phyloP scores from a whole-genome alignment of 2,329 filamentous ascomycete genomes.

The Neofusicoccum kwambonambiense region DNA sequence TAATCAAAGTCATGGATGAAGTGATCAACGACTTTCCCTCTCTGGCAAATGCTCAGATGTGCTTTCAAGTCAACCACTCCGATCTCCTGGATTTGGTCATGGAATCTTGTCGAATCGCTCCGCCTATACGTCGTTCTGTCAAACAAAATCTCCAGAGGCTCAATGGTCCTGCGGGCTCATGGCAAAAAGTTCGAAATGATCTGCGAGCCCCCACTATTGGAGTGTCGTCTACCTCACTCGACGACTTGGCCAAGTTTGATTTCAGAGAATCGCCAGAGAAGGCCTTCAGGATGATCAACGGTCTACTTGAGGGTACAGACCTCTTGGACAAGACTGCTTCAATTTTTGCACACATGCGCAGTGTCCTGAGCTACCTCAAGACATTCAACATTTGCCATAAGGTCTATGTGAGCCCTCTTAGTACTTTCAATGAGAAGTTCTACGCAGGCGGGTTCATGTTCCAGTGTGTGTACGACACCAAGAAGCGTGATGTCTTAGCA shows the following conservation, averaged over 20 bases:
- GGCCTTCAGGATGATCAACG: conserved; percentile 63
- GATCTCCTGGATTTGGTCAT: conserved; percentile 85
- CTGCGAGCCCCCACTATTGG: conserved; percentile 78
- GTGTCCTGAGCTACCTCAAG: conserved; percentile 74
- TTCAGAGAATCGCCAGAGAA: conserved; percentile 77
- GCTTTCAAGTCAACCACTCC: conserved; percentile 87
- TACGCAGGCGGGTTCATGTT: conserved; percentile 80
- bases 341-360: conserved; percentile 73
- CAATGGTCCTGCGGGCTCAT: conserved; percentile 76
- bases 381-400: conserved; percentile 73
- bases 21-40: conserved; percentile 78
- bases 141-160: conserved; percentile 85
- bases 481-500: conserved; percentile 79
- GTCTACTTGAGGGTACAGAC: conserved; percentile 55
- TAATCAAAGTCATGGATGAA: conserved; percentile 92
- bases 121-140: conserved; percentile 64
- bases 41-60: conserved; percentile 70
- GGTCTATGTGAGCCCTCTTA: conserved; percentile 80
- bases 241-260: conserved; percentile 87
- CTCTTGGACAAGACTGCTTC: conserved; percentile 52
- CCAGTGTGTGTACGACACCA: conserved; percentile 84
- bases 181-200: conserved; percentile 79
- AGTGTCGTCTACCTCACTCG: conserved; percentile 82
- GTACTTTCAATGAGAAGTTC: conserved; percentile 87
- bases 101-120: conserved; percentile 79